Base-by-base conservation (phyloP, 2,329 filamentous ascomycete species). In the Sporothrix globosa region DNA sequence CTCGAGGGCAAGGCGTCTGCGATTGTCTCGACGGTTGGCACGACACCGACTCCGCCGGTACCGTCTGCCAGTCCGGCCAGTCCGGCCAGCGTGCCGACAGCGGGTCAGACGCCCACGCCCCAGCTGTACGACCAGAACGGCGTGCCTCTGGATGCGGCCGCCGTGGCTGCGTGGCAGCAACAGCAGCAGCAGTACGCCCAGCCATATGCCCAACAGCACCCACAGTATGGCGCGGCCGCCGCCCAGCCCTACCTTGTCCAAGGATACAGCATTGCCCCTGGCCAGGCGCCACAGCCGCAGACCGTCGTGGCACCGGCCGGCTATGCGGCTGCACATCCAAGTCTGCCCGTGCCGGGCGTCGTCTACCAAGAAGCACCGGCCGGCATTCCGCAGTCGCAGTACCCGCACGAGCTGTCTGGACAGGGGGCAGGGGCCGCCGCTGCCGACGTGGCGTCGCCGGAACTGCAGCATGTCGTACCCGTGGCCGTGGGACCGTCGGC, bases 281-380 rank as follows among this genome's bases (percentile, higher is more conserved):
- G 70, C 58, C 65, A 65, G 21, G 53, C 48, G 11, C 68, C 69
- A 3, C 69, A 67, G 69, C 13, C 50, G 52, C 52, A 52, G 41
- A 24, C 53, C 1, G 30, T 30, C 14, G 34, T 54, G 7, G 56
- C 67, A 1, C 52, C 60, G 2, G 52, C 60, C 0, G 70, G 67
- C 7, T 69, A 69, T 27, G 70, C 67, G 4, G 52, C 67, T 4
- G 66, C 54, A 2, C 60, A 60, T 19, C 66, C 70, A n/a, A 48
- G 52, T 30, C 68, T 54, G 30, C 65, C 70, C 5, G 56, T 46
- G 53, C 65, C 72, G 4, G 70, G 70, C 10, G 65, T 70, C 10
- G 14, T 56, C n/a, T 73, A 73, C 50, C 70, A 69, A 3, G 72
- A 73, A 19, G 72, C 68, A 2, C 63, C 67, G 0, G 44, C 39